Base-by-base conservation (phyloP, 2,329 filamentous ascomycete genomes). In the Harringtonia aguacate region DNA sequence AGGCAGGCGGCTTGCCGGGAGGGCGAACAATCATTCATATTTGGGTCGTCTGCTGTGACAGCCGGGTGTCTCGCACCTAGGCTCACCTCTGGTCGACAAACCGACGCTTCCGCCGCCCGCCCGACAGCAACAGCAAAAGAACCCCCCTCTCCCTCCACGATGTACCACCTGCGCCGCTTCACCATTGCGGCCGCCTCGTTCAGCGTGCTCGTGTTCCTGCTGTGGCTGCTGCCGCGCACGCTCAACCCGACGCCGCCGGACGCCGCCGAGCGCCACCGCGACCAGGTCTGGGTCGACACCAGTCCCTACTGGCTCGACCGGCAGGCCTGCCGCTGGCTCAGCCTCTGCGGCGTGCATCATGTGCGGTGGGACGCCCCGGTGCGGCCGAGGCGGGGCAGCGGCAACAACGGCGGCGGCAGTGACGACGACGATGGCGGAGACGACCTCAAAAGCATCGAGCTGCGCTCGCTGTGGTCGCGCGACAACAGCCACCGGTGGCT, bases 281-380 rank as follows among this genome's bases (percentile, higher is more conserved):
- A 86, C 57, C 64, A 66, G 46, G 65, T 62, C 51, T 90, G 84
- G 84, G 76, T 89, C 39, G 69, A 75, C 37, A 81, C 75, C 17
- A 86, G 83, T 14, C 77, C 77, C 31, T 81, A 80, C 55, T 89
- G 82, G 74, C 60, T 81, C 47, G 84, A 89, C 60, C 73, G 84
- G 28, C 86, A 86, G 56, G 68, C 78, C 8, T 94, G 88, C 59
- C 76, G 78, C 37, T 94, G 83, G 82, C 64, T 94, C 35, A 74
- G 84, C 29, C 61, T 94, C 24, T 95, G 88, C 58, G 87, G 86
- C 21, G 60, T 86, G n/a, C 69, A 82, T 41, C 86, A 94, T 57
- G 66, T 89, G 51, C 70, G 74, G 43, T 74, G 67, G 36, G 79
- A 81, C 55, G 72, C 74, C 20, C 80, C 62, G 18, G 60, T 60